Conservation (phyloP, 2,329 filamentous ascomycete genomes). For the Onygenales sp. region DNA sequence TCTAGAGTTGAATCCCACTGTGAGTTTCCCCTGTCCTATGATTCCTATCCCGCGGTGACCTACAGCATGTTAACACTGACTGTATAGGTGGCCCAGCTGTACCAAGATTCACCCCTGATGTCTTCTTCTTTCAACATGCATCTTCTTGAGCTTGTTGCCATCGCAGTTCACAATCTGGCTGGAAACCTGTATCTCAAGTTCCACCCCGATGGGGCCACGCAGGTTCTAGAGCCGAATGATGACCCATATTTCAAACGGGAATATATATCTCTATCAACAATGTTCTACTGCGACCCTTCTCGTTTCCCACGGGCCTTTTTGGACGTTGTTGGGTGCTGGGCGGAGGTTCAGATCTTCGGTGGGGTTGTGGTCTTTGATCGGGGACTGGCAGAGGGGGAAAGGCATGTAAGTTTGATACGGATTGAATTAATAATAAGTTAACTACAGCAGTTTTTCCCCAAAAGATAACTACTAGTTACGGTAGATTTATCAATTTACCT, state of each 20-base stretch:
- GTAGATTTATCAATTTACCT: no score
- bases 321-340: background rate
- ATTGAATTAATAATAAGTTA: no score
- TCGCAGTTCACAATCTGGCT: background rate
- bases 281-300: background rate
- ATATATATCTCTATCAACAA: background rate
- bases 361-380: constrained; percentile 3
- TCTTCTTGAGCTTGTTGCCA: background rate
- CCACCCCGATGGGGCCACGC: background rate
- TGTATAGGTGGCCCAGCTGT: background rate
- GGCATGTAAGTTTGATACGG: background rate
- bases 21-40: background rate
- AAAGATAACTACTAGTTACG: no score
- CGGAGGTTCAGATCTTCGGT: background rate
- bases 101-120: background rate
- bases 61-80: background rate
- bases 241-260: background rate
- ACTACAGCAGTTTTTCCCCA: no score
- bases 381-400: background rate
- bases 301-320: background rate
- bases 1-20: background rate
- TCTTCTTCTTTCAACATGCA: constrained; percentile 1
- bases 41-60: no score
- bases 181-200: background rate
- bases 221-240: background rate